Percentiles rank a stretch among this genome's conserved stretches.
Conservation (phyloP, 1,284 basidiomycete genomes). For the Cryptococcus sp. region DNA sequence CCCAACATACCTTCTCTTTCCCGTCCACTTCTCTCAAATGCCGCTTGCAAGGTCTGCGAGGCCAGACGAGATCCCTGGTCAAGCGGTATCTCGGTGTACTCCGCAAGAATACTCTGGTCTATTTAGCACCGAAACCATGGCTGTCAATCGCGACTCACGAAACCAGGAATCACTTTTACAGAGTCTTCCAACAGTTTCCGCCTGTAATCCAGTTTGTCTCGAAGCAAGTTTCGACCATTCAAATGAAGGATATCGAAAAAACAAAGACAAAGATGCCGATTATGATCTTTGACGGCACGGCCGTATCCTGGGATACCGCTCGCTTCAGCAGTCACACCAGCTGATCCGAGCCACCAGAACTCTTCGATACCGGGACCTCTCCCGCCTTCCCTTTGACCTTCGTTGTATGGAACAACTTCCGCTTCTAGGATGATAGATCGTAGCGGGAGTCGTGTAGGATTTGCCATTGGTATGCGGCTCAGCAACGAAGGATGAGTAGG, state of each 20-base stretch:
- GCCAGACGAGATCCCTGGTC: slow-evolving; percentile 11
- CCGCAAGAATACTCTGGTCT: slow-evolving; percentile 54
- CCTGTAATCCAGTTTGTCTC: slow-evolving; percentile 57
- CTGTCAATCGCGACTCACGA: slow-evolving; percentile 39
- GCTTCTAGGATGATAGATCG: slow-evolving; percentile 70
- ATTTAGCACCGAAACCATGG: not conserved
- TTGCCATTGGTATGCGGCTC: not conserved
- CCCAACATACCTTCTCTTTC: slow-evolving; percentile 44
- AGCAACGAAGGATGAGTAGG: slow-evolving; percentile 17
- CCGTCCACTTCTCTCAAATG: slow-evolving; percentile 56
- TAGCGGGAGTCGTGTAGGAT: slow-evolving; percentile 18
- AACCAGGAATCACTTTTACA: slow-evolving; percentile 56
- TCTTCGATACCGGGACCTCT: slow-evolving; percentile 48
- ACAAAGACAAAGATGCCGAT: slow-evolving; percentile 65
- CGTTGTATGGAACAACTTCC: slow-evolving; percentile 78
- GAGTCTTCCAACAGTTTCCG: slow-evolving; percentile 59
- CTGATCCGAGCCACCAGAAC: slow-evolving; percentile 47
- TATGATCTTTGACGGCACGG: not conserved
- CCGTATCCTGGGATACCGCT: not conserved
- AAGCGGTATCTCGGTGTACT: slow-evolving; percentile 52
- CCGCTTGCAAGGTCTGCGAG: slow-evolving; percentile 44
- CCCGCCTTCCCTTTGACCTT: slow-evolving; percentile 41
- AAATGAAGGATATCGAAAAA: slow-evolving; percentile 77
- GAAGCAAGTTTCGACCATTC: slow-evolving; percentile 58
- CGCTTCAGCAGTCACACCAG: slow-evolving; percentile 25